phyloP scores from a whole-genome alignment of 148 eudicot species.

The Rhododendron ferrugineum region DNA sequence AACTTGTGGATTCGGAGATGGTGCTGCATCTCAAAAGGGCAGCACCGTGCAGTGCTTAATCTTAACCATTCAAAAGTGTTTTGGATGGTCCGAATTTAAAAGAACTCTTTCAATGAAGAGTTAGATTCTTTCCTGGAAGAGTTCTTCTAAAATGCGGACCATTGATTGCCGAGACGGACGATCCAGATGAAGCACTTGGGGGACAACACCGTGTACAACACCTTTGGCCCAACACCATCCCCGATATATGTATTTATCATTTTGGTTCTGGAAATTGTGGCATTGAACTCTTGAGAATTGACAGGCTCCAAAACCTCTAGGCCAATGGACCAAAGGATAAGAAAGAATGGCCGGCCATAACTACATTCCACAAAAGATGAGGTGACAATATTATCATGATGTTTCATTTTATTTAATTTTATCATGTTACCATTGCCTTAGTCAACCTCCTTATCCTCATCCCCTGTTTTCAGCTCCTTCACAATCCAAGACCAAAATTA shows the following conservation, averaged over 20 bases:
- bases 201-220: too few relatives aligned
- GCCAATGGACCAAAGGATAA: background rate
- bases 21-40: too few relatives aligned
- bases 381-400: background rate
- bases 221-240: too few relatives aligned
- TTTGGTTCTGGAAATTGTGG: background rate
- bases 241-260: background rate
- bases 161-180: too few relatives aligned
- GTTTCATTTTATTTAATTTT: background rate
- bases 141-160: too few relatives aligned
- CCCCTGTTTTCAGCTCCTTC: background rate
- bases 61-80: too few relatives aligned
- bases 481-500: background rate
- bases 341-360: background rate
- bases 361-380: background rate
- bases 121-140: too few relatives aligned
- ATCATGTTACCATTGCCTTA: background rate
- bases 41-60: too few relatives aligned
- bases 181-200: too few relatives aligned
- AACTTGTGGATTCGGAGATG: background rate
- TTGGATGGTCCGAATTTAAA: too few relatives aligned
- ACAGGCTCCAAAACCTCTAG: background rate
- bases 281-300: background rate
- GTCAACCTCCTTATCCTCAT: slow-evolving; percentile 12
- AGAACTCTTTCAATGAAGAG: too few relatives aligned